Percentiles rank a stretch among this genome's conserved stretches.
Evolutionary conservation across 441 rosid species (phyloP).

Genomic region (Manihot esculenta): DNA sequence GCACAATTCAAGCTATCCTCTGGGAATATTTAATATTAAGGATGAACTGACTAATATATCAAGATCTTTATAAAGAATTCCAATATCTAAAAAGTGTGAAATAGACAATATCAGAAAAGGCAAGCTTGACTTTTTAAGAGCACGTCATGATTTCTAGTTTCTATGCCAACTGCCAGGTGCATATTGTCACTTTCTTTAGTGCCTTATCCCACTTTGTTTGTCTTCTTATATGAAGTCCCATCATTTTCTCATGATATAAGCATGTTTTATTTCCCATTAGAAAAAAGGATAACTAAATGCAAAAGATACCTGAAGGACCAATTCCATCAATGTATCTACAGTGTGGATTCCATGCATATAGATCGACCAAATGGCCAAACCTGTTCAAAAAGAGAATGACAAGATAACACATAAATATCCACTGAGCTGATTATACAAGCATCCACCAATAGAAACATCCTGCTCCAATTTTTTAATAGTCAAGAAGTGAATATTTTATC

Average conservation of each 20-base stretch:
- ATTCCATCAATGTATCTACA: too few species aligned
- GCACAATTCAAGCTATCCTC: not conserved
- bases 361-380: slow-evolving; percentile 87
- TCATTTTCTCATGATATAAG: too few species aligned
- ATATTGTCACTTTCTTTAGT: slow-evolving; percentile 25
- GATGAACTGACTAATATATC: slow-evolving; percentile 16
- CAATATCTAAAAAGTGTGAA: slow-evolving; percentile 19
- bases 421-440: slow-evolving; percentile 6
- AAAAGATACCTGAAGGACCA: too few species aligned
- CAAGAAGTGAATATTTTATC: slow-evolving; percentile 22
- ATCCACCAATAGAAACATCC: slow-evolving; percentile 16
- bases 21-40: slow-evolving; percentile 2
- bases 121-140: slow-evolving; percentile 25
- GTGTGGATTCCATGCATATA: too few species aligned
- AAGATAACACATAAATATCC: slow-evolving; percentile 6
- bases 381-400: slow-evolving; percentile 36
- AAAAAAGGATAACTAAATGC: too few species aligned
- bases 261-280: too few species aligned
- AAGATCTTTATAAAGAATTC: slow-evolving; percentile 22
- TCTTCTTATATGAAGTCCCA: slow-evolving; percentile 15
- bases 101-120: slow-evolving; percentile 19
- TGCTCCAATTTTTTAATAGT: not conserved
- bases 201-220: slow-evolving; percentile 34
- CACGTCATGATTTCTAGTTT: slow-evolving; percentile 5
- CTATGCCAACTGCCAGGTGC: slow-evolving; percentile 7